Evolutionary conservation across 2,329 filamentous ascomycete genomes (phyloP), one percentile per base, ranked within the genome.

Genomic region (Aspergillus uvarum): DNA sequence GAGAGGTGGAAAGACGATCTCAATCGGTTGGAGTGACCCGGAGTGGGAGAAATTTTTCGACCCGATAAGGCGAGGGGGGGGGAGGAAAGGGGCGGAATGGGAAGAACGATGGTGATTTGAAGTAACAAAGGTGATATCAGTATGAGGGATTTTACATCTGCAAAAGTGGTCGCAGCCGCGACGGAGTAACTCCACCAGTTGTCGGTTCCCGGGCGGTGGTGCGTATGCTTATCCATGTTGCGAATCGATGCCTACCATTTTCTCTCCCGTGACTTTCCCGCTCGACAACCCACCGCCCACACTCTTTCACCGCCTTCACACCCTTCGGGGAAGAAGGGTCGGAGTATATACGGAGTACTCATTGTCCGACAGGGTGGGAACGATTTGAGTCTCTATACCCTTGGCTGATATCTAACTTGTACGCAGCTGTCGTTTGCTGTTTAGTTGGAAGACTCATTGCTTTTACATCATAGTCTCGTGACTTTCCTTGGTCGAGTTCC

Each of bases 81-180:
- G 48, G 42, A 42, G 49, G 51, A 59, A 56, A 56, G 63, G 59
- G 61, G 61, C 58, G 60, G 63, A 64, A 60, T 35, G 57, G 49
- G 51, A 24, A 26, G 54, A 32, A 52, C 29, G 59, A 59, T 58
- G 61, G 48, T 51, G 44, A 49, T 24, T 24, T 26, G 49, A 16
- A 5, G 31, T 2, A 8, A 44, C 38, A n/a, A 8, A 19, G 16
- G 38, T 44, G 38, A 44, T 44, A 44, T 50, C 54, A 60, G 59
- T 67, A 67, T 67, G 66, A 68, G 64, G 67, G 65, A 68, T 68
- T 68, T 68, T 68, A 54, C 49, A 58, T 16, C 32, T 5, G 32
- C 32, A 16, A 35, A 35, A 35, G 32, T n/a, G 44, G 47, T 51
- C 48, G 24, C 42, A 55, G 52, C 44, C 51, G 26, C 26, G 26